Percentiles rank a stretch among this genome's conserved stretches.
These are phyloP conservation scores for Pisolithus orientalis DNA, from an alignment of 768 basidiomycete genomes.

Conservation along the genomic window DNA sequence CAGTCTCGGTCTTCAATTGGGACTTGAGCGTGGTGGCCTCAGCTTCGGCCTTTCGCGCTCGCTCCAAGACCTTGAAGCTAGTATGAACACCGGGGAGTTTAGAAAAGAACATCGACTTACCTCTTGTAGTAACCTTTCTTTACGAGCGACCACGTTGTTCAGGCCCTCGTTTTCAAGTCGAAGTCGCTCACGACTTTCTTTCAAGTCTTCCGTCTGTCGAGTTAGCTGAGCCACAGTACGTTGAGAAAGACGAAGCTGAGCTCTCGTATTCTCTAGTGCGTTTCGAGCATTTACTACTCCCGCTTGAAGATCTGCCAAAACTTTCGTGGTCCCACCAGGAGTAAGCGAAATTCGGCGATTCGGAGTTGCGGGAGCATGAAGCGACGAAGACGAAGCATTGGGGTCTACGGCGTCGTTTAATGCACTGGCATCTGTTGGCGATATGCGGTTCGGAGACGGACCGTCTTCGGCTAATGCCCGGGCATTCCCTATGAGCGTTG, in stretches of 20 bases:
- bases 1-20: slow-evolving; percentile 68
- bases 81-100: slow-evolving; percentile 1
- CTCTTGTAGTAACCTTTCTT: slow-evolving; percentile 84
- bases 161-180: slow-evolving; percentile 82
- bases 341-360: slow-evolving; percentile 55
- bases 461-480: slow-evolving; percentile 78
- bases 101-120: slow-evolving; percentile 30
- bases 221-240: slow-evolving; percentile 80
- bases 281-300: slow-evolving; percentile 74
- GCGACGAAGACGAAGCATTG: slow-evolving; percentile 30
- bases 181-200: slow-evolving; percentile 78
- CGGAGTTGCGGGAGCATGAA: slow-evolving; percentile 43
- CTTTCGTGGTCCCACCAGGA: slow-evolving; percentile 80
- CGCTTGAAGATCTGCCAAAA: slow-evolving; percentile 80
- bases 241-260: slow-evolving; percentile 75
- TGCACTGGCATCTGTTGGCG: slow-evolving; percentile 33
- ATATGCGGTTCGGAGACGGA: slow-evolving; percentile 31
- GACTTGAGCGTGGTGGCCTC: slow-evolving; percentile 62
- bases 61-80: slow-evolving; percentile 57
- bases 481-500: slow-evolving; percentile 59
- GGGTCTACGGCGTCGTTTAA: slow-evolving; percentile 19
- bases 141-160: slow-evolving; percentile 82
- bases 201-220: slow-evolving; percentile 81
- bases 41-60: slow-evolving; percentile 84
- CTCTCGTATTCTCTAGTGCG: slow-evolving; percentile 81